Conservation (phyloP, 1,284 basidiomycete genomes). For the Microbotryum lychnidis-dioicae region DNA sequence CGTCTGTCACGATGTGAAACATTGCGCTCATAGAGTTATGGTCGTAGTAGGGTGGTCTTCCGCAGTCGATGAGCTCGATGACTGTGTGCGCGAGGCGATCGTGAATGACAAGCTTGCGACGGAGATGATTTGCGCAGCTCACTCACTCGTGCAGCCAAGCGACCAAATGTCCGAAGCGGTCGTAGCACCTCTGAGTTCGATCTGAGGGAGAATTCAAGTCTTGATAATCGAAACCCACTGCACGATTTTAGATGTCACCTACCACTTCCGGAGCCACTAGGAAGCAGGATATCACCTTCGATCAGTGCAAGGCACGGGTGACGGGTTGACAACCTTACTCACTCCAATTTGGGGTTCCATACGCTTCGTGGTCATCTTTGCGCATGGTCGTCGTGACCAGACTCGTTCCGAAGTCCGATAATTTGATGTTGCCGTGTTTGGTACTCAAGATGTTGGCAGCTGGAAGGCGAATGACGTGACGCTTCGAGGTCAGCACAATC, state of each 20-base stretch:
- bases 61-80: slow-evolving; percentile 75
- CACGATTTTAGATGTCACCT: background rate
- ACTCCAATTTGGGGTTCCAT: slow-evolving; percentile 94
- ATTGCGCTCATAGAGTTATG: slow-evolving; percentile 48
- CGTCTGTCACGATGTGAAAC: slow-evolving; percentile 91
- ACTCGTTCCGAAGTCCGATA: slow-evolving; percentile 48
- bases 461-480: background rate
- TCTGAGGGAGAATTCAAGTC: slow-evolving; percentile 37
- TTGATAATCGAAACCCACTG: too few relatives aligned
- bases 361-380: slow-evolving; percentile 52
- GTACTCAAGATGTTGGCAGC: slow-evolving; percentile 52
- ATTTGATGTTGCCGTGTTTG: slow-evolving; percentile 63
- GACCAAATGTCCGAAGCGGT: slow-evolving; percentile 72
- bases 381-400: slow-evolving; percentile 2
- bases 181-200: slow-evolving; percentile 58
- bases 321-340: slow-evolving; percentile 27
- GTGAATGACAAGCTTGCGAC: too few relatives aligned
- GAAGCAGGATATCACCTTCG: too few relatives aligned
- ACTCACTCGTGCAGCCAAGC: slow-evolving; percentile 64
- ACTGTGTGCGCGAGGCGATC: slow-evolving; percentile 37
- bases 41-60: slow-evolving; percentile 81
- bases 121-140: too few relatives aligned
- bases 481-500: background rate
- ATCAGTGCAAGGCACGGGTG: background rate
- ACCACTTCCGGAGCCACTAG: slow-evolving; percentile 75